Evolutionary conservation across 148 eudicot genomes (phyloP), one percentile per base, ranked within the genome.

Genomic region (Persicaria maculosa): DNA sequence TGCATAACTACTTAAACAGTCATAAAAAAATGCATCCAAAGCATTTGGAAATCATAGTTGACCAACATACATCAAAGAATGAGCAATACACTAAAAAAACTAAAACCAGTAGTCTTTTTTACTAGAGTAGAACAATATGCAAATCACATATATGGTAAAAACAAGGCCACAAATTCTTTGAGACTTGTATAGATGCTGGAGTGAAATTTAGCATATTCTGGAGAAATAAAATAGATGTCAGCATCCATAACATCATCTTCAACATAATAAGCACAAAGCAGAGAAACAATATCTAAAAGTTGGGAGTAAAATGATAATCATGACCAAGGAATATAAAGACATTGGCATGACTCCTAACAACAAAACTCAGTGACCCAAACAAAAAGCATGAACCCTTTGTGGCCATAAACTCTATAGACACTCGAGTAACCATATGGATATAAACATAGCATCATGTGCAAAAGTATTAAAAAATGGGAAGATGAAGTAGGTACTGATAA

Each of bases 141-240:
- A 0, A 16, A 62, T 62, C 44, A 31, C 15, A 4, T 31, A 16
- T 62, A 62, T 11, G 9, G 4, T 7, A 57, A 54, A 7, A 19
- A 59, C 4, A 59, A 59, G 22, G 40, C 40, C 22, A 50, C 9
- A 19, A 20, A 20, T 9, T n/a, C 36, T 58, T 9, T 17, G 16
- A 25, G 44, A 25, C 44, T 19, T 1, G 22, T 10, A 62, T 31
- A 62, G 64, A 58, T 58, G 36, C 44, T 62, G 68, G 14, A 15
- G 5, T 62, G 40, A 59, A 59, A 59, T 59, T 6, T 5, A 10
- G 31, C 5, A 20, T 1, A 86, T 89, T 88, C 97, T 95, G 85
- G 45, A 83, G 79, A 52, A 77, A 72, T 80, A 19, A 77, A 9
- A 77, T 81, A 78, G 22, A 68, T 43, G 73, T 53, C 57, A 43